A percentile compares a stretch with the other conserved stretches of the same genome.
phyloP scores from a whole-genome alignment of 2,329 filamentous ascomycete genomes.

The Fusarium coffeatum region DNA sequence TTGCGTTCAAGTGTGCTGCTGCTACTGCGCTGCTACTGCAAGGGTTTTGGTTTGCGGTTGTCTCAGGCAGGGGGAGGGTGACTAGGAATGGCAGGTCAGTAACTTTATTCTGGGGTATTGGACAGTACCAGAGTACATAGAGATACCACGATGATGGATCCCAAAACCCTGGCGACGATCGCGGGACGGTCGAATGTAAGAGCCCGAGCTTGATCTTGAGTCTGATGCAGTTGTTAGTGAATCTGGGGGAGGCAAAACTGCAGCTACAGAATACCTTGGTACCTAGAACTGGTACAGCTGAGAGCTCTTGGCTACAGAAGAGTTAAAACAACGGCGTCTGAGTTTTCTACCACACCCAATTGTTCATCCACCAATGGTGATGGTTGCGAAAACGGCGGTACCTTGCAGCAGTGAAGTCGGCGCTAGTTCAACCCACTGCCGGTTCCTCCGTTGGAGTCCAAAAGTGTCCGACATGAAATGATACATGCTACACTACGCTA shows the following conservation, averaged over 20 bases:
- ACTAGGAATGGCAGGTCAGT: slow-evolving; percentile 4
- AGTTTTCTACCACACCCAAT: background rate
- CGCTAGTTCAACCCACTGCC: slow-evolving; percentile 21
- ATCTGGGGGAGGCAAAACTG: background rate
- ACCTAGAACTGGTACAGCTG: background rate
- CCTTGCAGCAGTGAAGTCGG: slow-evolving; percentile 34
- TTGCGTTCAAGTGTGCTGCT: slow-evolving; percentile 6
- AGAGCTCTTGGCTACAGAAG: background rate
- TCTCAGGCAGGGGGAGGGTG: background rate
- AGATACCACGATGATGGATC: slow-evolving; percentile 11
- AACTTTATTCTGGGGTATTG: background rate
- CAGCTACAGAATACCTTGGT: background rate
- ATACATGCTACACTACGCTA: background rate
- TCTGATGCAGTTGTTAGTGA: background rate
- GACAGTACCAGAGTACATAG: background rate
- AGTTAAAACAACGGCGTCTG: slow-evolving; percentile 2
- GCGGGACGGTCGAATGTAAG: background rate
- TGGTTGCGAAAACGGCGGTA: slow-evolving; percentile 23
- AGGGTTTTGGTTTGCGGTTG: slow-evolving; percentile 19
- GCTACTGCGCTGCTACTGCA: slow-evolving; percentile 1
- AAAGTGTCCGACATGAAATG: background rate
- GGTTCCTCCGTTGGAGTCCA: slow-evolving; percentile 25
- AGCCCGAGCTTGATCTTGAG: slow-evolving; percentile 19
- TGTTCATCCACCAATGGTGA: background rate
- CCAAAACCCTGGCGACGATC: slow-evolving; percentile 30